A percentile compares a stretch with the other conserved stretches of the same genome.
Evolutionary conservation across 768 basidiomycete species (phyloP).

Genomic region (Paxillus involutus): DNA sequence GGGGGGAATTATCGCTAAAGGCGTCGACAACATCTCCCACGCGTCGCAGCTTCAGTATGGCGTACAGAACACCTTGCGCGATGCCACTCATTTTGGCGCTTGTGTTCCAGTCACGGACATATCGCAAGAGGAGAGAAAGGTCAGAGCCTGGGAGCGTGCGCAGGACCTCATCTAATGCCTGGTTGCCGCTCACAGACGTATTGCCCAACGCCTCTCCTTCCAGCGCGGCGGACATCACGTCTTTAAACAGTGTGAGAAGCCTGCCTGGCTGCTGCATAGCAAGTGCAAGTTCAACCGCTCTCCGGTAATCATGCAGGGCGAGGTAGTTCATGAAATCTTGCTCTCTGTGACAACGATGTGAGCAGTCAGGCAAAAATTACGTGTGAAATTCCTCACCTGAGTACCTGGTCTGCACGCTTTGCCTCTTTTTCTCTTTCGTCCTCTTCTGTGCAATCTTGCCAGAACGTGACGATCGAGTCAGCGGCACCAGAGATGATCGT

Average conservation of each 20-base stretch:
- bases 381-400: conserved; percentile 59
- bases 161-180: conserved; percentile 80
- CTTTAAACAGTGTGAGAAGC: conserved; percentile 75
- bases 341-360: conserved; percentile 60
- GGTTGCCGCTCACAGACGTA: conserved; percentile 62
- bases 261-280: conserved; percentile 93
- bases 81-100: conserved; percentile 82
- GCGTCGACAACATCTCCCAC: conserved; percentile 73
- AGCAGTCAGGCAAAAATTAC: conserved; percentile 6
- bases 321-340: conserved; percentile 95
- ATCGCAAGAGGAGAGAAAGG: conserved; percentile 76
- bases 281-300: conserved; percentile 89
- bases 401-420: conserved; percentile 69
- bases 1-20: conserved; percentile 40
- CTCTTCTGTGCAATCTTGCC: conserved; percentile 92
- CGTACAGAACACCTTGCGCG: conserved; percentile 82
- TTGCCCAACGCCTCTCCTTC: conserved; percentile 6
- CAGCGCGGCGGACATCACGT: conserved; percentile 42
- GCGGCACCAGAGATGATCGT: conserved; percentile 93
- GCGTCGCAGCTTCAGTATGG: conserved; percentile 73
- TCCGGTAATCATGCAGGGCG: conserved; percentile 82
- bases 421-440: conserved; percentile 73
- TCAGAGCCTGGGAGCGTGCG: conserved; percentile 69
- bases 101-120: conserved; percentile 93
- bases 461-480: conserved; percentile 94